Evolutionary conservation across 495 filamentous ascomycete genomes (phyloP).

Genomic region (Talaromyces ruber): DNA sequence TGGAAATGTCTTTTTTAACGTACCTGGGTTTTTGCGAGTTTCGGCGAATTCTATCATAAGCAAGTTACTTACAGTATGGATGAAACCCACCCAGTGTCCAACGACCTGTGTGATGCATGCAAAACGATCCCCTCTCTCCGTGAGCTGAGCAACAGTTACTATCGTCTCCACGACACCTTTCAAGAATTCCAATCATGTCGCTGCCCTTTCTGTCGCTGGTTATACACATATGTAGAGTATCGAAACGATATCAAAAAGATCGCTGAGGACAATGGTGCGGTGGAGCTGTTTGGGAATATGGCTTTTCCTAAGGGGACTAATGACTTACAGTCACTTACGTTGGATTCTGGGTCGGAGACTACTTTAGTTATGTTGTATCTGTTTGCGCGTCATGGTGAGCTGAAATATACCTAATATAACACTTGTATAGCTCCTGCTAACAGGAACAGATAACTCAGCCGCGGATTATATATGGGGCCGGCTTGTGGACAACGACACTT

Average conservation of each 20-base stretch:
- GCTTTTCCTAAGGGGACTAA: neutral
- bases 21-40: too few relatives aligned
- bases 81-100: neutral
- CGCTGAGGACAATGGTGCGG: neutral
- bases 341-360: neutral
- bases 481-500: neutral
- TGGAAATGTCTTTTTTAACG: too few relatives aligned
- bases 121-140: neutral
- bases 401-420: neutral
- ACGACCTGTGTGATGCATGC: neutral
- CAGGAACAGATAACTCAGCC: neutral
- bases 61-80: neutral
- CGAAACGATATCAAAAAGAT: neutral
- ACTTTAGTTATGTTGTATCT: neutral
- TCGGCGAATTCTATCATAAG: neutral
- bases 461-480: neutral
- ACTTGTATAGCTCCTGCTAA: neutral
- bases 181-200: neutral
- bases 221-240: neutral
- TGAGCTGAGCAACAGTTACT: neutral
- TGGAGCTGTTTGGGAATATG: constrained; percentile 1
- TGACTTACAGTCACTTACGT: neutral
- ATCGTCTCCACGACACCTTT: neutral
- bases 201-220: neutral
- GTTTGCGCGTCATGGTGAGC: neutral